Evolutionary conservation across 176 grass and related monocot genomes (phyloP).

Genomic region (Miscanthus lutarioriparius): DNA sequence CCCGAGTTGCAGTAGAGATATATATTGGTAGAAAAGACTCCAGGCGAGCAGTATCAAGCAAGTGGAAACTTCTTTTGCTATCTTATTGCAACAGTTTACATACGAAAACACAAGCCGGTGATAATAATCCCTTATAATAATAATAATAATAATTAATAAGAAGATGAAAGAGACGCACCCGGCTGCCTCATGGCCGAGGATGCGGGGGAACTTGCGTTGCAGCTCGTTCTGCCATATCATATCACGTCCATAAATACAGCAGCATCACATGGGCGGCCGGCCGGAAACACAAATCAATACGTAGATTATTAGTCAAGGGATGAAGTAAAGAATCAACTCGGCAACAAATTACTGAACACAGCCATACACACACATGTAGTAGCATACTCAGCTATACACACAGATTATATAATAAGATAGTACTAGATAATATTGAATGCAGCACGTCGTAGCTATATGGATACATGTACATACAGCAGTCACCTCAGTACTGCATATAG

Average conservation of each 20-base stretch:
- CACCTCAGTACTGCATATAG: background rate
- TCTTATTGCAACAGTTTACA: too few species aligned
- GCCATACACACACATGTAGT: too few species aligned
- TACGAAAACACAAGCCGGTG: too few species aligned
- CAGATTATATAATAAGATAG: too few species aligned
- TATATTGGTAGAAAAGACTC: too few species aligned
- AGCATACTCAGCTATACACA: too few species aligned
- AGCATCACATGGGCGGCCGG: background rate
- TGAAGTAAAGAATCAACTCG: conserved; percentile 9
- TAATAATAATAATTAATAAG: background rate
- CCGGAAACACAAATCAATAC: background rate
- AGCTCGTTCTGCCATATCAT: conserved; percentile 50
- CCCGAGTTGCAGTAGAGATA: too few species aligned
- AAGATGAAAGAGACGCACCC: conserved; percentile 42
- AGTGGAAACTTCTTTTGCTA: too few species aligned
- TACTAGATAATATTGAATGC: too few species aligned
- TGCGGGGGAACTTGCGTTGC: conserved; percentile 80
- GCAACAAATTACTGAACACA: background rate
- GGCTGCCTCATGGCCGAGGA: conserved; percentile 89
- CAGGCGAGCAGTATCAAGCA: too few species aligned
- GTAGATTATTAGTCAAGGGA: background rate
- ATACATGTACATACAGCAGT: background rate
- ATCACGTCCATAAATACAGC: background rate
- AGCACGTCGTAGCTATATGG: background rate
- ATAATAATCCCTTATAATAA: too few species aligned